Base-by-base conservation (phyloP, 768 basidiomycete genomes). In the Mycena galopus region DNA sequence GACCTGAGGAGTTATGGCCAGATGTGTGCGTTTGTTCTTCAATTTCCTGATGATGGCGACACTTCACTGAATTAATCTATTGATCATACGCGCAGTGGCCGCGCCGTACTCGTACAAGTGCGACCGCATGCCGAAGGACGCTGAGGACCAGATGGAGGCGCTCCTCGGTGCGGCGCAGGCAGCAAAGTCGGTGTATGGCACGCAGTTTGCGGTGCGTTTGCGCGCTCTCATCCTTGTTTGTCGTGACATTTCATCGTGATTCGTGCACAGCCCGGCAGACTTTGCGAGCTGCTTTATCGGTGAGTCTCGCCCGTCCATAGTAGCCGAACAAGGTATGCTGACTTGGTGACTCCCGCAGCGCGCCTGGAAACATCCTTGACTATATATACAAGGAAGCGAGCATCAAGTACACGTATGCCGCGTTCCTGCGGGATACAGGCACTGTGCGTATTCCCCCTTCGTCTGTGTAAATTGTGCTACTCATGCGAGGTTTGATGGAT, bases 1-100 rank as follows among this genome's bases (percentile, higher is more conserved):
- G 94, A 96, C 81, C 78, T 95, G 61, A 86, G 95, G 73, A 93
- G 91, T 75, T 96, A 94, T 77, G 94, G 94, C 0, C 94, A 96
- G 78, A 92, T 95, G 87, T 79, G 93, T 95, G 76, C 35, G 89
- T 53, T 12, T 16, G 11, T 37, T 16, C 35, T 9, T n/a, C n/a
- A n/a, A n/a, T n/a, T n/a, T n/a, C n/a, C n/a, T n/a, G n/a, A n/a
- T n/a, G n/a, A n/a, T n/a, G n/a, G n/a, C n/a, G n/a, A n/a, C n/a
- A n/a, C n/a, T n/a, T n/a, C n/a, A n/a, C n/a, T n/a, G 35, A 37
- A 11, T 35, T 6, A 35, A 27, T 62, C 23, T 66, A 1, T 42
- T 42, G 27, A 37, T 2, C 27, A 12, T 33, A 29, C 35, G n/a
- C n/a, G n/a, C 21, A 95, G 93, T 95, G 67, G 93, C 93, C n/a